Evolutionary conservation across 73 alveolate genomes (phyloP), one percentile per base, ranked within the genome.

Genomic region (Paraurostyla sp.): DNA sequence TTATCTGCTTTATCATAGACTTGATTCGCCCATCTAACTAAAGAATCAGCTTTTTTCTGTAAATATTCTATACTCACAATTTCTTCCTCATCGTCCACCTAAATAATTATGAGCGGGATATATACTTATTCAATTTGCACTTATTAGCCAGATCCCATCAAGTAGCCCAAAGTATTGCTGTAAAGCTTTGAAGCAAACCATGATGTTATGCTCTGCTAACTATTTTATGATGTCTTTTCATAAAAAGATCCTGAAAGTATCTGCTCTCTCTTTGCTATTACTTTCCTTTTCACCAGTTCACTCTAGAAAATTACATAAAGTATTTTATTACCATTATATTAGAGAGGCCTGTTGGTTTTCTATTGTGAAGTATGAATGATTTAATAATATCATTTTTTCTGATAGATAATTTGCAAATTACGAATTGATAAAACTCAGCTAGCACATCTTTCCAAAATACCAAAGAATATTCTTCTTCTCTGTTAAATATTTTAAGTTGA

Each of bases 371-470:
- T 22, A 40, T 78, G 50, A 78, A 78, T 16, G 78, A 58, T 38
- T 78, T 78, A 6, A 78, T 54, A n/a, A 78, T 2, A 35, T 51
- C 76, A 52, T 22, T 3, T 54, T 78, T 51, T 35, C 32, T 78
- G 23, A 52, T 51, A n/a, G 58, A 23, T 3, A 78, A 20, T 23
- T 25, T 33, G 11, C 52, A 7, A 51, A 57, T 7, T 11, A 78
- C 89, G 33, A n/a, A 54, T 38, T 29, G 62, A 54, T 52, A 78
- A 27, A 29, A 78, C 40, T 78, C 89, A 27, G 40, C 33, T 29
- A 78, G 68, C 22, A 36, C 42, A 50, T 78, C 89, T n/a, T 78
- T 25, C 89, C 89, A 78, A 38, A 78, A 78, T 32, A 78, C 45
- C 69, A 78, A 16, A 2, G 59, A 20, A 54, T 78, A 78, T 36